These are phyloP conservation scores for Colletotrichum sp. DNA, from an alignment of 2,329 filamentous ascomycete species.

Conservation along the genomic window DNA sequence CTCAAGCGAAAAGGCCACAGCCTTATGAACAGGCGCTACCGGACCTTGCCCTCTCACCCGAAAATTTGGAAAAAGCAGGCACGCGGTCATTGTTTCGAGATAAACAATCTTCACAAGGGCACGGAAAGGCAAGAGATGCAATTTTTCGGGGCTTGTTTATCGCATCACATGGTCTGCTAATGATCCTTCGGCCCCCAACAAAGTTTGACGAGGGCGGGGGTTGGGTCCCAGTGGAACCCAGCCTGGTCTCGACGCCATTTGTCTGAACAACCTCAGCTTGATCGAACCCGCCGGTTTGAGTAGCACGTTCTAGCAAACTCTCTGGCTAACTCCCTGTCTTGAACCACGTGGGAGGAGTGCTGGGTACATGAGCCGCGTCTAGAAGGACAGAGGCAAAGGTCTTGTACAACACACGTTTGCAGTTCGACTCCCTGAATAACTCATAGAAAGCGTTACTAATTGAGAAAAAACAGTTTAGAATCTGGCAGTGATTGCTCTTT, in stretches of 20 bases:
- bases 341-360: not conserved
- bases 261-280: not conserved
- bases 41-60: not conserved
- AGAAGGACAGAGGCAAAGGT: not conserved
- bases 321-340: not conserved
- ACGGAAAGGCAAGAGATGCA: not conserved
- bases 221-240: not conserved
- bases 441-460: not conserved
- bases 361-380: not conserved
- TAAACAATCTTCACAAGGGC: not conserved
- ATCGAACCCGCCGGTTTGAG: not conserved
- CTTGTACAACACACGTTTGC: not conserved
- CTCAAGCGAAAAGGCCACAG: not conserved
- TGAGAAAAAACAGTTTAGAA: rapidly evolving
- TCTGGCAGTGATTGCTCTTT: not conserved
- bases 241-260: not conserved
- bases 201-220: not conserved
- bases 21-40: not conserved
- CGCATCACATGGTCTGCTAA: not conserved
- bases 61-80: not conserved
- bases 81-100: not conserved
- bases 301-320: not conserved
- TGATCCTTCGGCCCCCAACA: not conserved
- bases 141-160: not conserved
- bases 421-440: rapidly evolving